phyloP scores from a whole-genome alignment of 2,329 filamentous ascomycete genomes.

The Neofusicoccum laricinum region DNA sequence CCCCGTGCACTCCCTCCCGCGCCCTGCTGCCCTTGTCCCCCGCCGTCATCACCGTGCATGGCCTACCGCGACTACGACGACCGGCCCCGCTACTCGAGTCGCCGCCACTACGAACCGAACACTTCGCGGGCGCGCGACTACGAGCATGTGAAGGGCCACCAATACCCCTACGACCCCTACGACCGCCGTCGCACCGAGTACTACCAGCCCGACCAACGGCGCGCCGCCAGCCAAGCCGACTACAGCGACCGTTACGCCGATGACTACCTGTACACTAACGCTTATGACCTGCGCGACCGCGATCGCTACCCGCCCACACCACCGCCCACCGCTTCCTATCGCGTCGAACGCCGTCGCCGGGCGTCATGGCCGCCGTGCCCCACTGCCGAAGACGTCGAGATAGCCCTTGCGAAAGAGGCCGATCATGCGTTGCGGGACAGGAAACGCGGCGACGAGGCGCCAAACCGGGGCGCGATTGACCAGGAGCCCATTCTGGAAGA shows the following conservation, averaged over 20 bases:
- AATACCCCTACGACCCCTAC: not conserved
- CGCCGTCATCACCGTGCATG: not conserved
- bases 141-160: constrained; percentile 7
- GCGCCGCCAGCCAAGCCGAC: not conserved
- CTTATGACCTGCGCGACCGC: constrained; percentile 5
- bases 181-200: constrained; percentile 9
- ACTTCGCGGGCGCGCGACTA: constrained; percentile 15
- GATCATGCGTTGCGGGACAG: constrained; percentile 30
- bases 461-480: constrained; percentile 62
- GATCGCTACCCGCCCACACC: constrained; percentile 7
- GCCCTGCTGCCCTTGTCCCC: not conserved
- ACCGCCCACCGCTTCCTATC: constrained; percentile 10
- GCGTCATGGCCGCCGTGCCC: constrained; percentile 57
- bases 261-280: not conserved
- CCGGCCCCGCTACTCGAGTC: constrained; percentile 4
- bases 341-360: constrained; percentile 18
- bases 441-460: constrained; percentile 52
- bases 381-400: constrained; percentile 65
- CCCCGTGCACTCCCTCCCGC: not conserved
- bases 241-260: constrained; percentile 3
- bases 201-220: not conserved
- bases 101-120: constrained; percentile 16
- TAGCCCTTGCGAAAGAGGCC: constrained; percentile 59
- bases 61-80: constrained; percentile 13
- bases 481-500: constrained; percentile 67